A percentile compares a stretch with the other conserved stretches of the same genome.
These are phyloP conservation scores for Leavenworthia alabamica DNA, from an alignment of 345 rosid genomes.

Conservation along the genomic window DNA sequence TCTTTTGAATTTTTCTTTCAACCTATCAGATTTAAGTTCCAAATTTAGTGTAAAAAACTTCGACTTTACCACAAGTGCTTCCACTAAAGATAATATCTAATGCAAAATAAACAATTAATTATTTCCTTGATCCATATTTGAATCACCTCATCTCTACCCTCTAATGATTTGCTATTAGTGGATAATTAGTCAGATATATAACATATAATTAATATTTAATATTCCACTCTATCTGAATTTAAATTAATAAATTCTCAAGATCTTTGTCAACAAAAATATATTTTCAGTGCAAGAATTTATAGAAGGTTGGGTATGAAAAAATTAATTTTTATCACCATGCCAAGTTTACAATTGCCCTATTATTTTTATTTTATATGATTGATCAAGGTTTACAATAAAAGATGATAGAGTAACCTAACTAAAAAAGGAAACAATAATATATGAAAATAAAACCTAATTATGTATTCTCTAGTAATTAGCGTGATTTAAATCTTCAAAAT, in stretches of 20 bases:
- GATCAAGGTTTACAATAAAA: neutral
- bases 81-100: too few relatives aligned
- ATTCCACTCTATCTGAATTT: neutral
- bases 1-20: too few relatives aligned
- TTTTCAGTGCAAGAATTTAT: neutral
- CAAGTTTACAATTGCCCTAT: neutral
- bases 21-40: too few relatives aligned
- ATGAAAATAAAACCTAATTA: neutral
- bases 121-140: slow-evolving; percentile 10
- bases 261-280: neutral
- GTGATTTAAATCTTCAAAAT: neutral
- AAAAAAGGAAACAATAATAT: neutral
- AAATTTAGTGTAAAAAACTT: too few relatives aligned
- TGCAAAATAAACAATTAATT: slow-evolving; percentile 6
- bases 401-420: neutral
- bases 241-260: neutral
- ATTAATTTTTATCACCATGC: neutral
- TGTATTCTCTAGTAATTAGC: neutral
- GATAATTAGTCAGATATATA: slow-evolving; percentile 8
- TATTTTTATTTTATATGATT: neutral
- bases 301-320: neutral
- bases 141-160: slow-evolving; percentile 11
- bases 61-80: too few relatives aligned
- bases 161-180: slow-evolving; percentile 5
- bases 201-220: neutral